A percentile compares a stretch with the other conserved stretches of the same genome.
Evolutionary conservation across 1,284 basidiomycete species (phyloP).

Genomic region (Puccinia polysora): DNA sequence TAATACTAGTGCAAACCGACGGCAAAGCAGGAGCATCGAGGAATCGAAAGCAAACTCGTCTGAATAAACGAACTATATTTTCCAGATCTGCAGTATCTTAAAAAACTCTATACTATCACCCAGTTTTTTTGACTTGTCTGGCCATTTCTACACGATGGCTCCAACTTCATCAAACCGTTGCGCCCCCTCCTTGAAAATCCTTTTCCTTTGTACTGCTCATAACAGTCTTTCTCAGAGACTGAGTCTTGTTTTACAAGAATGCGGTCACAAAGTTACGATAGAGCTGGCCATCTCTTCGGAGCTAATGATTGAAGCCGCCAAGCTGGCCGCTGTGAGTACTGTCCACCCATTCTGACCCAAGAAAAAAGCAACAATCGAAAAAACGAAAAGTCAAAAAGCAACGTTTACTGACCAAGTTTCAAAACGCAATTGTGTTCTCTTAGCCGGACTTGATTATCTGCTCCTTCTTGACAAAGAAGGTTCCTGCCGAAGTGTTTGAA

Average conservation of each 20-base stretch:
- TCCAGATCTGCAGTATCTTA: no score
- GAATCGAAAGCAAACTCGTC: no score
- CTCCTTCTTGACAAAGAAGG: conserved; percentile 56
- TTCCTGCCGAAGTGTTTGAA: conserved; percentile 54
- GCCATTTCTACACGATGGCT: no score
- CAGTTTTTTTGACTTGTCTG: no score
- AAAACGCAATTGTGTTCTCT: not conserved
- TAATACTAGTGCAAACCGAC: no score
- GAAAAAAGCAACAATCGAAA: no score
- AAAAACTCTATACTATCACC: no score
- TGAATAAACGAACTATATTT: no score
- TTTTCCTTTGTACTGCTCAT: conserved; percentile 56
- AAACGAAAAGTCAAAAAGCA: not conserved
- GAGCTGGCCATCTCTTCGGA: conserved; percentile 55
- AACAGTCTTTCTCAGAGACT: conserved; percentile 56
- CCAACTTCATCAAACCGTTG: no score
- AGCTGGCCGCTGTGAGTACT: conserved; percentile 48
- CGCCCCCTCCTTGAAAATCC: conserved; percentile 47
- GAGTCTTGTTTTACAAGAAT: conserved; percentile 52
- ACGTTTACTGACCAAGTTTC: not conserved
- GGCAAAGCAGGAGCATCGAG: no score
- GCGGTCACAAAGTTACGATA: conserved; percentile 54
- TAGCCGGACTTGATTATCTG: conserved; percentile 55
- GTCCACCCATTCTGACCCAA: not conserved
- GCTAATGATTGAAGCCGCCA: conserved; percentile 54